Base-by-base conservation (phyloP, 768 basidiomycete genomes). In the Tulasnella sp. region DNA sequence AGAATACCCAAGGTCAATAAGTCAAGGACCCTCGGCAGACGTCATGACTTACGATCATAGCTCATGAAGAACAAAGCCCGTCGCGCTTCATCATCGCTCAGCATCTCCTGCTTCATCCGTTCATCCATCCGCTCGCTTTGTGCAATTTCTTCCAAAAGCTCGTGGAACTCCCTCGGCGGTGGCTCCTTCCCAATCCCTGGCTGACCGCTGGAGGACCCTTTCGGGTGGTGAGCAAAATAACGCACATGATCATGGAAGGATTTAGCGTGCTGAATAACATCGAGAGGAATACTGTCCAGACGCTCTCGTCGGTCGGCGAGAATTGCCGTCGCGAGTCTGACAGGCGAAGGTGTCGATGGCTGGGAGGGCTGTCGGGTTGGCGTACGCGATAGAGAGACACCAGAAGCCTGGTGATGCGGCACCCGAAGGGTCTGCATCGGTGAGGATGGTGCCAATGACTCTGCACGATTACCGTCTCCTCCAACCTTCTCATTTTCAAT, bases 41-140 rank as follows among this genome's bases (percentile, higher is more conserved):
- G 47, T 3, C 13, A 9, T 7, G 15, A 24, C 56, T 49, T 51
- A 56, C 62, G 58, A 66, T 80, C 78, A 19, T 80, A 70, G 38
- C 73, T 75, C 17, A 80, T 66, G 65, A 73, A 67, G 64, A 78
- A 69, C 23, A 79, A 52, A 1, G 71, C 77, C 67, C 73, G 75
- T 19, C 76, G 68, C 3, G 75, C 68, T 48, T 75, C 75, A 0
- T 63, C 67, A 49, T 80, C 78, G 32, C 69, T 67, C 64, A 80
- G 65, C 5, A 79, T 69, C 62, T 78, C 77, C 51, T 62, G 24
- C 67, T 74, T 76, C 42, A 71, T 55, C 26, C 63, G 52, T 44
- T 73, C 71, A 13, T 68, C 66, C 60, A 75, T 65, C 7, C 64
- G 65, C 49, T 70, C 72, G 26, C 63, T 63, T n/a, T 69, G 64